Evolutionary conservation across 176 grass and related monocot species (phyloP), one percentile per base, ranked within the genome.

Genomic region (Oryza australiensis): DNA sequence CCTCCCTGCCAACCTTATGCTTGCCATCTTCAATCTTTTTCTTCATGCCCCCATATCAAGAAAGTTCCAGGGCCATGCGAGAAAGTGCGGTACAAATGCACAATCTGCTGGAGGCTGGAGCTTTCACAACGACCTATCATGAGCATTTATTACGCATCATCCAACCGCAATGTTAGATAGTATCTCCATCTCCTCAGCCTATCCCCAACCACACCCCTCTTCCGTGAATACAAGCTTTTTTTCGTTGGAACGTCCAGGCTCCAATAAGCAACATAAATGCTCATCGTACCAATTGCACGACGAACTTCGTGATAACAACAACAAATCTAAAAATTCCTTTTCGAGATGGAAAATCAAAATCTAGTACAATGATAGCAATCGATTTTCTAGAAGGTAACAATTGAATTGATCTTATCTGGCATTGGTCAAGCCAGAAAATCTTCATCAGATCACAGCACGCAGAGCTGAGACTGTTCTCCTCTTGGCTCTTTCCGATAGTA

Each of bases 71-170:
- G 13, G 11, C 42, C 20, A 67, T 67, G 70, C 4, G 55, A 34
- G 70, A 26, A 70, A 70, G 74, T 2, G 12, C 75, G n/a, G 75
- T 66, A n/a, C 41, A 45, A 11, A 24, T 60, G 55, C 22, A 60
- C 22, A 24, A 33, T 37, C 24, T 45, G 40, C 1, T 64, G 73
- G 30, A 85, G 14, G 30, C 1, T 64, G 67, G 24, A 89, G 14
- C 32, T 24, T 59, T 66, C 45, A 12, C 27, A 77, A 33, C 72
- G 64, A 15, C 77, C 40, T 14, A 20, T 18, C 55, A 22, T 41
- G 24, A 14, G 30, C n/a, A 65, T 82, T 89, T 66, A 86, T 68
- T 72, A 59, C 65, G 72, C 40, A 80, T 60, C 49, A 84, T 32
- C 53, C 76, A 85, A 62, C 70, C 33, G 66, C 30, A 68, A 33